Conservation (phyloP, 805 yeast genomes). For the Kurtzmaniella cleridarum region DNA sequence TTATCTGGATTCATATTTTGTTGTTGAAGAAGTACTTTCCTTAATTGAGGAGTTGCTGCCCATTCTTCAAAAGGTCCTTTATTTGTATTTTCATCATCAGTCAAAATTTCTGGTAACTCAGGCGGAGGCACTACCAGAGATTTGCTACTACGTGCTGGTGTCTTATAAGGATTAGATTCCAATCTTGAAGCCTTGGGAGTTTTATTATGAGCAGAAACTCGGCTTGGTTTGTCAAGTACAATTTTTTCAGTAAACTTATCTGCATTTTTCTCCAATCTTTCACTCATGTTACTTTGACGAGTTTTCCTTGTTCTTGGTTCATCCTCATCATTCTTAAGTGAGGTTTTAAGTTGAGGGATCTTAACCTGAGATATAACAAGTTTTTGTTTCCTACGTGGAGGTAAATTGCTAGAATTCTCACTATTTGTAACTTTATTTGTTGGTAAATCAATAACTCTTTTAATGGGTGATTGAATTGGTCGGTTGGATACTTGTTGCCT, state of each 20-base stretch:
- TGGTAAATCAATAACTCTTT: slow-evolving; percentile 3
- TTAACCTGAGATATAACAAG: background rate
- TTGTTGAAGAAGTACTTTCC: slow-evolving; percentile 20
- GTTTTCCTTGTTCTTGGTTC: slow-evolving; percentile 5
- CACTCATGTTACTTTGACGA: background rate
- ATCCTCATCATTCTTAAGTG: background rate
- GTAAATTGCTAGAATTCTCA: background rate
- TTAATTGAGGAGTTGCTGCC: slow-evolving; percentile 36
- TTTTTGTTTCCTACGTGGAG: slow-evolving; percentile 9
- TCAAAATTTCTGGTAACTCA: slow-evolving; percentile 34
- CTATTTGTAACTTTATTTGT: background rate
- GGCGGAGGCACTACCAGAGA: slow-evolving; percentile 10
- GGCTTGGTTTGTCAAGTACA: slow-evolving; percentile 8
- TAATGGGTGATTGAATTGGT: slow-evolving; percentile 10
- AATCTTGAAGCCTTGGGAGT: slow-evolving; percentile 4
- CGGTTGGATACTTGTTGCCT: slow-evolving; percentile 7
- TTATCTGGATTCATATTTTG: slow-evolving; percentile 52
- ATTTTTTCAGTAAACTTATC: slow-evolving; percentile 1
- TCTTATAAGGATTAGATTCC: slow-evolving; percentile 3
- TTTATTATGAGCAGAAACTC: slow-evolving; percentile 5
- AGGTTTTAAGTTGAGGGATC: slow-evolving; percentile 1
- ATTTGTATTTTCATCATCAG: slow-evolving; percentile 34
- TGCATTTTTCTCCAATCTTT: background rate
- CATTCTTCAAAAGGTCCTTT: slow-evolving; percentile 24
- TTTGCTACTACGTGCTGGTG: slow-evolving; percentile 10